A percentile compares a stretch with the other conserved stretches of the same genome.
These are phyloP conservation scores for Vitis labrusca DNA, from an alignment of 164 flowering plant genomes.

Conservation along the genomic window DNA sequence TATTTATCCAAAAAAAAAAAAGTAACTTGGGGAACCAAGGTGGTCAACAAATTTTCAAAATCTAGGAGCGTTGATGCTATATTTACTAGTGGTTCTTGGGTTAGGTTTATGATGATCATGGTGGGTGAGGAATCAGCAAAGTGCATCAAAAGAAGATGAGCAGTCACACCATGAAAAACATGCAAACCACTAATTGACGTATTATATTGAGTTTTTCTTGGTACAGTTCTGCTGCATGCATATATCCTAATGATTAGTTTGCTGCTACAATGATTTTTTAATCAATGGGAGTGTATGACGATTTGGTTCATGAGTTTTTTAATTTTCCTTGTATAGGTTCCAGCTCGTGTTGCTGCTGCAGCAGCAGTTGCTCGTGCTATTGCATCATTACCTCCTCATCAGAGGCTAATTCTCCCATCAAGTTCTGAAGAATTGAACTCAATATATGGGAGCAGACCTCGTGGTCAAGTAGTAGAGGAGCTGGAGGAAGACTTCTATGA, in stretches of 20 bases:
- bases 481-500: conserved; percentile 88
- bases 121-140: no score
- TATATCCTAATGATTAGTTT: not conserved
- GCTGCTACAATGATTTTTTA: not conserved
- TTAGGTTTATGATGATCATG: no score
- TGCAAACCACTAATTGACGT: no score
- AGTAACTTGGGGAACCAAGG: no score
- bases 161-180: no score
- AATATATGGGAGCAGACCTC: conserved; percentile 75
- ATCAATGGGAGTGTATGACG: not conserved
- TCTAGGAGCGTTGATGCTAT: no score
- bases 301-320: not conserved
- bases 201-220: no score
- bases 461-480: conserved; percentile 60
- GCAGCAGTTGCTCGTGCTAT: conserved; percentile 95
- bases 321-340: conserved; percentile 54
- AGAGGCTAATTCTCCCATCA: conserved; percentile 64
- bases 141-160: no score
- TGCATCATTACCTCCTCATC: conserved; percentile 87
- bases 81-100: no score
- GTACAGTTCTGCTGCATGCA: no score
- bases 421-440: conserved; percentile 82
- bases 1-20: no score
- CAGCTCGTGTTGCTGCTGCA: conserved; percentile 93
- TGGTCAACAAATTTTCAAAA: no score